Conservation (phyloP, 805 yeast genomes). For the Yamadazyma paraphyllophila region DNA sequence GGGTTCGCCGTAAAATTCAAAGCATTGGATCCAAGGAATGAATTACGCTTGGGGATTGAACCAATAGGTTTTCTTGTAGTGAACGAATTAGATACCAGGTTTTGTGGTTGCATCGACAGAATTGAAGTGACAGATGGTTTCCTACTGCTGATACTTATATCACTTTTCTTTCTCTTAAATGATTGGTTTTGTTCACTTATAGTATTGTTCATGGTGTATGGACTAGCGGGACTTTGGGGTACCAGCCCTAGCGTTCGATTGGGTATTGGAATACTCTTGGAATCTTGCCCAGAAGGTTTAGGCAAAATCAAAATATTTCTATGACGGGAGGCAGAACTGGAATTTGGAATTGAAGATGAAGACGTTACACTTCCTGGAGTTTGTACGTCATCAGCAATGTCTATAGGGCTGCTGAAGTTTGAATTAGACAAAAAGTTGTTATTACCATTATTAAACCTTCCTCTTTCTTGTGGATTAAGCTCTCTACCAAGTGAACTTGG, state of each 20-base stretch:
- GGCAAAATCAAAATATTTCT: conserved; percentile 43
- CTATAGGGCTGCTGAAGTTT: conserved; percentile 8
- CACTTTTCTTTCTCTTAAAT: conserved; percentile 44
- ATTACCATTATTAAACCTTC: not conserved
- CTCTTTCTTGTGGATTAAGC: not conserved
- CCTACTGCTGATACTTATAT: conserved; percentile 20
- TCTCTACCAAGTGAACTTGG: conserved; percentile 6
- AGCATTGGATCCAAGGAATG: conserved; percentile 14
- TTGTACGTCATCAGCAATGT: conserved; percentile 6
- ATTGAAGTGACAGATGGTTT: conserved; percentile 14
- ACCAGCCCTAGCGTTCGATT: conserved; percentile 12
- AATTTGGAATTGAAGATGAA: conserved; percentile 5
- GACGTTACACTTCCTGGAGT: conserved; percentile 9
- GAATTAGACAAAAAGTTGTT: conserved; percentile 6
- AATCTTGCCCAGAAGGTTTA: conserved; percentile 27
- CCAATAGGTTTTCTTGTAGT: conserved; percentile 9
- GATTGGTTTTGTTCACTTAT: conserved; percentile 24
- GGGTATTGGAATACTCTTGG: conserved; percentile 34
- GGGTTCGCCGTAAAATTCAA: conserved; percentile 19
- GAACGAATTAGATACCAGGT: conserved; percentile 4
- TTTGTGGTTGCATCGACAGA: conserved; percentile 11
- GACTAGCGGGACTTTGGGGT: conserved; percentile 23
- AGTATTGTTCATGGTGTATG: conserved; percentile 11
- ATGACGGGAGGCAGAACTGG: conserved; percentile 17
- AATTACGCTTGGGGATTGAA: conserved; percentile 15